Evolutionary conservation across 768 basidiomycete species (phyloP).

Genomic region (Russula vinacea): DNA sequence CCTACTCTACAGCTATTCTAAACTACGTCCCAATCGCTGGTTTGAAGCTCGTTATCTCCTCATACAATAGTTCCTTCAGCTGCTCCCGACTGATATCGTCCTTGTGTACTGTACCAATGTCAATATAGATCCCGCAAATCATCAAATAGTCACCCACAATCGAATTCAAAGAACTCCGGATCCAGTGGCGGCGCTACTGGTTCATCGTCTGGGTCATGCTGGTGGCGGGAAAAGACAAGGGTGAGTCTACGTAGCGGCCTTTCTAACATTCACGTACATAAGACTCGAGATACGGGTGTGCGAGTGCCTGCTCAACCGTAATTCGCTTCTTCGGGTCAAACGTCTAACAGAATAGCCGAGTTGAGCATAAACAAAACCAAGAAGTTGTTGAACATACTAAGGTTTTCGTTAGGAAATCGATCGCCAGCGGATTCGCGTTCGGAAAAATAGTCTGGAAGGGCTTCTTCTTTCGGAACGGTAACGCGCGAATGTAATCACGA

Average conservation of each 20-base stretch:
- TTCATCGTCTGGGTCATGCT: constrained; percentile 97
- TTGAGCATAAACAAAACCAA: neutral
- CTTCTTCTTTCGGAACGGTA: constrained; percentile 87
- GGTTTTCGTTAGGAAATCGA: constrained; percentile 79
- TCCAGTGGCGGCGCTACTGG: constrained; percentile 94
- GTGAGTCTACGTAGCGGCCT: constrained; percentile 3
- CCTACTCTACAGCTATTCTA: neutral
- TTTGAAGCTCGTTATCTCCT: constrained; percentile 90
- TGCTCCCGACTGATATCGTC: constrained; percentile 95
- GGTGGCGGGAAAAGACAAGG: neutral
- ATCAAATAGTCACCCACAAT: constrained; percentile 52
- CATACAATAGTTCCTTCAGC: constrained; percentile 89
- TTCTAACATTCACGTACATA: constrained; percentile 55
- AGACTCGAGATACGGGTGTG: constrained; percentile 93
- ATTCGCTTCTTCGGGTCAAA: constrained; percentile 98
- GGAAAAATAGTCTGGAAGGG: constrained; percentile 87
- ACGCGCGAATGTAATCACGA: constrained; percentile 89
- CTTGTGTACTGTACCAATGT: constrained; percentile 67
- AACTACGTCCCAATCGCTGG: constrained; percentile 50
- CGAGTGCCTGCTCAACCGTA: constrained; percentile 89
- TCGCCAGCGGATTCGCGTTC: constrained; percentile 76
- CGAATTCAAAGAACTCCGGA: constrained; percentile 96
- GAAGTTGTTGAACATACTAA: constrained; percentile 48
- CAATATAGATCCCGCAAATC: neutral
- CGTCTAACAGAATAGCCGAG: constrained; percentile 48